Evolutionary conservation across 139 green algal genomes (phyloP), one percentile per base, ranked within the genome.

Genomic region (Micractinium conductrix): DNA sequence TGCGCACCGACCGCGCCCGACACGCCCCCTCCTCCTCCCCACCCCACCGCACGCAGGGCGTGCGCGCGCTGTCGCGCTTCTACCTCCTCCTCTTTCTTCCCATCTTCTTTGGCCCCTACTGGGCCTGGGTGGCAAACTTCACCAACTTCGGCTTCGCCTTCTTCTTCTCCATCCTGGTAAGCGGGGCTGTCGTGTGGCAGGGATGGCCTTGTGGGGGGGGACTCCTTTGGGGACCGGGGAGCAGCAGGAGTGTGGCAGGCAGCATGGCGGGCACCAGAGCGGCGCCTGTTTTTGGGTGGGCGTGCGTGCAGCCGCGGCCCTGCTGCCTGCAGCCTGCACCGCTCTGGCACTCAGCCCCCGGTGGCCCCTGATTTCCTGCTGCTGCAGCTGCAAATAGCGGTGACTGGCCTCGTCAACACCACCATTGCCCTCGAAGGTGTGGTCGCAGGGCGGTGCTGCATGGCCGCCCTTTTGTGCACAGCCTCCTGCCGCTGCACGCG

Each of bases 71-170:
- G 24, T 37, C 74, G 12, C 78, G 91, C 24, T 89, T 92, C 35
- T 94, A 90, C 67, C 74, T 94, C 5, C 17, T 78, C 43, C 43
- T 94, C 28, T 45, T 94, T 65, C 83, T 94, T 4, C 91, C 91
- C 12, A 40, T 94, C 30, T 94, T 94, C 44, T 94, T 90, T 78
- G 91, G 85, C 14, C 90, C 90, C 21, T 94, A 94, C 86, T 94
- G 89, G 78, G 40, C 42, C 45, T 92, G 43, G 58, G 84, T 91
- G 17, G 42, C 79, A 0, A 38, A 73, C 19, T 28, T 83, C 35
- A 86, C 69, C 62, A 80, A 87, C 80, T 93, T 91, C 74, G 88
- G 75, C 19, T 88, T 92, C 43, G 83, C 78, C 7, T 88, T 93
- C 33, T 89, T 93, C 70, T 74, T 92, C 33, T 85, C 74, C 37